Evolutionary conservation across 805 yeast species (phyloP).

Genomic region (Scheffersomyces amazonensis): DNA sequence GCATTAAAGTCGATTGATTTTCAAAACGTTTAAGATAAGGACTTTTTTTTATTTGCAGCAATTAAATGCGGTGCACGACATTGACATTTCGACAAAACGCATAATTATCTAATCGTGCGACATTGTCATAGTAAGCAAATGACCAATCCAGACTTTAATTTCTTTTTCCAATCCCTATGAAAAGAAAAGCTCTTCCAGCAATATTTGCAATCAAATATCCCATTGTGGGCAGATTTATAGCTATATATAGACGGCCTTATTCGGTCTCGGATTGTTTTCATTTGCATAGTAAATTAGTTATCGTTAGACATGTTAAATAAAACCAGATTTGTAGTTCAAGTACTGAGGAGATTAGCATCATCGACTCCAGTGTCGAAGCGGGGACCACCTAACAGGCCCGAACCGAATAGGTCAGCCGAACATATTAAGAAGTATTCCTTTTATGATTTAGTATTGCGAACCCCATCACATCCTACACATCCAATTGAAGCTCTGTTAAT

Average conservation of each 20-base stretch:
- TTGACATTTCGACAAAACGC: too few species aligned
- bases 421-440: constrained; percentile 17
- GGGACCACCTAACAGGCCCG: neutral
- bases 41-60: too few species aligned
- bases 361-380: constrained; percentile 1
- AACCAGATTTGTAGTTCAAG: neutral
- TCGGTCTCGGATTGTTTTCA: too few species aligned
- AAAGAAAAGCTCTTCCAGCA: too few species aligned
- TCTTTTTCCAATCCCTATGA: too few species aligned
- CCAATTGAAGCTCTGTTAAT: constrained; percentile 30
- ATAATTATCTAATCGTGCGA: too few species aligned
- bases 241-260: too few species aligned
- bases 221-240: too few species aligned
- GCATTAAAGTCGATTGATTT: constrained; percentile 48
- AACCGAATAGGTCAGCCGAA: neutral
- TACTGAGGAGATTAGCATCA: neutral
- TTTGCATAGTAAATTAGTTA: too few species aligned
- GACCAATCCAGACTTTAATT: too few species aligned
- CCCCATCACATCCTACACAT: constrained; percentile 30
- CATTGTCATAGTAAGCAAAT: too few species aligned
- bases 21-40: constrained; percentile 5
- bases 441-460: constrained; percentile 34
- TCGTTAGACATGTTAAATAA: neutral
- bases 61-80: neutral
- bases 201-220: too few species aligned